These are phyloP conservation scores for Lactifluus volemus DNA, from an alignment of 768 basidiomycete genomes.

Conservation along the genomic window DNA sequence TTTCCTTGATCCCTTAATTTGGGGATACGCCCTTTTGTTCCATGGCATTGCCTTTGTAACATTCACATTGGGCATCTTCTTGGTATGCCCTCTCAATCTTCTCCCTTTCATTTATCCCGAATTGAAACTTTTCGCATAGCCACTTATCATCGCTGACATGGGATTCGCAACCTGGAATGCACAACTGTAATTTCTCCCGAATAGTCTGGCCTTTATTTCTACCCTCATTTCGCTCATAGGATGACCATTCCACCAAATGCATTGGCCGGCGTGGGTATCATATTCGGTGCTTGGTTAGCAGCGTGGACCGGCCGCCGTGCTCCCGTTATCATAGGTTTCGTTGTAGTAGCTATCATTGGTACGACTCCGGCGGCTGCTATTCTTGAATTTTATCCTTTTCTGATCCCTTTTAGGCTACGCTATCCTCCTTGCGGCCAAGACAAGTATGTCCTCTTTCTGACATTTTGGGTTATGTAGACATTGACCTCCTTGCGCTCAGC, in stretches of 20 bases:
- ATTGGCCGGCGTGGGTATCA: constrained; percentile 42
- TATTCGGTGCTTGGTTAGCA: constrained; percentile 43
- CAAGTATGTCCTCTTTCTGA: too few species aligned
- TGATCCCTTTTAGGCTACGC: too few species aligned
- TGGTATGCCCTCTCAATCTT: constrained; percentile 29
- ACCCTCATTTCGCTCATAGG: constrained; percentile 23
- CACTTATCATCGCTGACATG: constrained; percentile 49
- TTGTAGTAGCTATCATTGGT: constrained; percentile 45
- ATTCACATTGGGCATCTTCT: constrained; percentile 50
- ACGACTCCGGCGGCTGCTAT: constrained; percentile 1
- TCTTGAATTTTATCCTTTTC: too few species aligned
- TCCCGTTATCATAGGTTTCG: constrained; percentile 44
- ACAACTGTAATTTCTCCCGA: constrained; percentile 36
- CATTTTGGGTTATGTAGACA: too few species aligned
- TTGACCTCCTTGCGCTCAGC: constrained; percentile 21
- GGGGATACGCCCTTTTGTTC: constrained; percentile 52
- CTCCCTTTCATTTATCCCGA: not conserved
- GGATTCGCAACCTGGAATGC: constrained; percentile 55
- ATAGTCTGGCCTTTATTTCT: not conserved
- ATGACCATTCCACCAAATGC: constrained; percentile 54
- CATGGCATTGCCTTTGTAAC: constrained; percentile 53
- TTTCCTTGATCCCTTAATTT: constrained; percentile 48
- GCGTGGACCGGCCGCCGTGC: constrained; percentile 38
- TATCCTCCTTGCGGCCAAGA: too few species aligned
- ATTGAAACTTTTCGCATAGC: constrained; percentile 26